Evolutionary conservation across 441 rosid genomes (phyloP).

Genomic region (Oxalis stricta): DNA sequence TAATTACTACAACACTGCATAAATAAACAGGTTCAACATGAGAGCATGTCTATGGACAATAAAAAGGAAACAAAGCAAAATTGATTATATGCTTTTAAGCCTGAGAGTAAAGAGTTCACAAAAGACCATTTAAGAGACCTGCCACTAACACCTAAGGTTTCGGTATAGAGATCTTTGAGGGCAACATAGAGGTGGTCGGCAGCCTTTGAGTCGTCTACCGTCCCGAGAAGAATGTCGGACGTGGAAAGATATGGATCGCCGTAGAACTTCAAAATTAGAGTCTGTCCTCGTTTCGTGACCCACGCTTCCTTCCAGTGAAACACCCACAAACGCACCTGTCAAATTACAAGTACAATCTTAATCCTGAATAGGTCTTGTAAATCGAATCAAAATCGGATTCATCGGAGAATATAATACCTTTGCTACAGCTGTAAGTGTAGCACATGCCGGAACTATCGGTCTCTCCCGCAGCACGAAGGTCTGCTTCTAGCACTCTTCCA

Average conservation of each 20-base stretch:
- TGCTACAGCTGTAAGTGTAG: constrained; percentile 93
- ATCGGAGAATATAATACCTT: constrained; percentile 39
- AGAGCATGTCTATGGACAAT: too few species aligned
- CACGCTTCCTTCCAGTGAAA: constrained; percentile 79
- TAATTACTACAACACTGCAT: too few species aligned
- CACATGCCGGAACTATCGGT: constrained; percentile 91
- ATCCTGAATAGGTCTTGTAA: too few species aligned
- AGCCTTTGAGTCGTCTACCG: constrained; percentile 73
- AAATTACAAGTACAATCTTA: too few species aligned
- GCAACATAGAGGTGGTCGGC: constrained; percentile 72
- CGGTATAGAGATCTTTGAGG: constrained; percentile 49
- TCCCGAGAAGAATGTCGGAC: constrained; percentile 67
- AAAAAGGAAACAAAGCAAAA: background rate
- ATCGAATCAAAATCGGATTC: too few species aligned
- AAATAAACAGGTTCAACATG: background rate
- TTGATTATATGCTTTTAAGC: background rate
- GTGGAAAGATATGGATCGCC: constrained; percentile 91
- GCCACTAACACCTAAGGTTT: constrained; percentile 22
- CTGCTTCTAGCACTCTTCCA: constrained; percentile 95
- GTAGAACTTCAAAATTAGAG: constrained; percentile 61
- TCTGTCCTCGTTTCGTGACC: constrained; percentile 82
- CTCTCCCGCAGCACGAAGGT: constrained; percentile 91
- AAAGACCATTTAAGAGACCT: too few species aligned
- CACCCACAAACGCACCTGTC: constrained; percentile 89
- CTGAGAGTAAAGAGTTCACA: too few species aligned